phyloP scores from a whole-genome alignment of 352 stramenopile genomes.

The Globisporangium alternatum region DNA sequence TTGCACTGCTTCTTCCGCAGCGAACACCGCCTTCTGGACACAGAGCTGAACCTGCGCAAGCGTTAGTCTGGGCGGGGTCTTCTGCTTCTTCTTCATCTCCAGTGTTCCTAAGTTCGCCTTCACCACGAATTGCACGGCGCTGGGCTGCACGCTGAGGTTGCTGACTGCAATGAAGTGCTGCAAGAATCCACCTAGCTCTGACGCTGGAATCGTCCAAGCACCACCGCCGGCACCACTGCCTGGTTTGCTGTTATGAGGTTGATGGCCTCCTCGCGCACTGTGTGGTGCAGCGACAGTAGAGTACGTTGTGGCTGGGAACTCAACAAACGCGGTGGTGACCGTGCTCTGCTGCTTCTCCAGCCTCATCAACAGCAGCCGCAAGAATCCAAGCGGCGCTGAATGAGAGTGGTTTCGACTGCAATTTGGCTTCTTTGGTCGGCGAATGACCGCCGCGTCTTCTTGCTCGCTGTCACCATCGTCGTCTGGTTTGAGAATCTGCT shows the following conservation, averaged over 20 bases:
- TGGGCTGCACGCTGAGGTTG: constrained; percentile 27
- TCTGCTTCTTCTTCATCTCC: constrained; percentile 27
- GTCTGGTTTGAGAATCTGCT: constrained; percentile 18
- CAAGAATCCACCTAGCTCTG: constrained; percentile 24
- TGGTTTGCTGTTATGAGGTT: background rate
- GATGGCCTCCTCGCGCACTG: background rate
- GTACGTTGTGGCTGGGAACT: constrained; percentile 21
- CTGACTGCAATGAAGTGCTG: constrained; percentile 17
- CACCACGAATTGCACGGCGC: constrained; percentile 27
- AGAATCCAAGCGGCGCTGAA: constrained; percentile 14
- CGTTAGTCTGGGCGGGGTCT: constrained; percentile 12
- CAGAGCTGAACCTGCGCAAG: constrained; percentile 28
- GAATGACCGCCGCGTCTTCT: constrained; percentile 15
- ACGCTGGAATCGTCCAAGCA: constrained; percentile 28
- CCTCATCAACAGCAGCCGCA: constrained; percentile 19
- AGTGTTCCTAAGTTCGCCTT: constrained; percentile 18
- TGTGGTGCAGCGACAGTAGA: background rate
- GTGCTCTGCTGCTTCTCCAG: constrained; percentile 16
- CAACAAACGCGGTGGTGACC: constrained; percentile 17
- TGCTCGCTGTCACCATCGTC: background rate
- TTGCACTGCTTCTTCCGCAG: constrained; percentile 22
- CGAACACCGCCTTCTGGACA: constrained; percentile 28
- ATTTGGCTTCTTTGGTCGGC: background rate
- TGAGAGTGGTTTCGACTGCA: constrained; percentile 6
- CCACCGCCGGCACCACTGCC: background rate